Conservation (phyloP, 2,329 filamentous ascomycete genomes). For the Colletotrichum magnum region DNA sequence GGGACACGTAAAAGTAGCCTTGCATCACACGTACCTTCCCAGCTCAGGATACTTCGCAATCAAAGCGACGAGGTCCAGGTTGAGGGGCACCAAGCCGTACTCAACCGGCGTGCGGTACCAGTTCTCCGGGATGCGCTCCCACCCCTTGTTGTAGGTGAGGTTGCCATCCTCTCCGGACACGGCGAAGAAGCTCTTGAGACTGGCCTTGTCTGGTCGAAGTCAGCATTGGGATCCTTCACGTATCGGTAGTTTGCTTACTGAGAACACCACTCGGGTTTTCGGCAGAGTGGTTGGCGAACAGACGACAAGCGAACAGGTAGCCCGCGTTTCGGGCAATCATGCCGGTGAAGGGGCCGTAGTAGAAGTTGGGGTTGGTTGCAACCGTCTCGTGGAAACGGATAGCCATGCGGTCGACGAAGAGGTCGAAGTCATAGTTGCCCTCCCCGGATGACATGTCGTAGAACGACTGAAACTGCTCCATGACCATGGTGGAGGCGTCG, state of each 20-base stretch:
- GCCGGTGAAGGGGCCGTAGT: constrained; percentile 67
- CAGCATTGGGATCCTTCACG: background rate
- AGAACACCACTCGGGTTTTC: constrained; percentile 53
- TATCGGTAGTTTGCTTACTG: constrained; percentile 10
- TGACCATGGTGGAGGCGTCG: constrained; percentile 65
- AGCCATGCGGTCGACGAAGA: constrained; percentile 58
- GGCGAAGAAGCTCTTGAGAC: constrained; percentile 62
- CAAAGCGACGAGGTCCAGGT: constrained; percentile 55
- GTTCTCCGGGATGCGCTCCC: constrained; percentile 66
- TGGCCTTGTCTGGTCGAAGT: constrained; percentile 47
- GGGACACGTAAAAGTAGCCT: no score
- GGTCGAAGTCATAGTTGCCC: constrained; percentile 52
- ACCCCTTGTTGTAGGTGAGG: constrained; percentile 60
- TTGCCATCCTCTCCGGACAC: constrained; percentile 57
- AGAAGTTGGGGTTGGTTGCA: constrained; percentile 66
- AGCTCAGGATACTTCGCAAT: constrained; percentile 58
- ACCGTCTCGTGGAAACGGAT: constrained; percentile 63
- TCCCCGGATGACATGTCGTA: constrained; percentile 46
- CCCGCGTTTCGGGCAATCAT: constrained; percentile 64
- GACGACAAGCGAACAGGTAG: constrained; percentile 58
- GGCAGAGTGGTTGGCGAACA: constrained; percentile 60
- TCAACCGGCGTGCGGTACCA: constrained; percentile 61
- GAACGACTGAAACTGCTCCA: constrained; percentile 62
- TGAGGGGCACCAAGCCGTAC: constrained; percentile 60
- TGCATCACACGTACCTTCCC: constrained; percentile 36